These are phyloP conservation scores for Colletotrichum karsti DNA, from an alignment of 2,329 filamentous ascomycete genomes.

Conservation along the genomic window DNA sequence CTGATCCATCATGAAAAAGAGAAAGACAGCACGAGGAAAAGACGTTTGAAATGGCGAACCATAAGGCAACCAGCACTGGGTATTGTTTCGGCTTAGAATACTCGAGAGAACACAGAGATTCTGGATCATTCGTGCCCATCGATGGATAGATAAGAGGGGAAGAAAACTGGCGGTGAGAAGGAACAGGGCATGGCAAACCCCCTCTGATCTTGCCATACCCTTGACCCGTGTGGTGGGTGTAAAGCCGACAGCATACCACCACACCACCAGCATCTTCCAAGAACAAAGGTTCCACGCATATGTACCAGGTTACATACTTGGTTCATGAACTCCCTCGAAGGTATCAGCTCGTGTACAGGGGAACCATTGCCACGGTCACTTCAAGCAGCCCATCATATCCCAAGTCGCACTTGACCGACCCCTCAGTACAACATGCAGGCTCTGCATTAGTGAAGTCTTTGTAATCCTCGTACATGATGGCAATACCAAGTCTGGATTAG, in stretches of 20 bases:
- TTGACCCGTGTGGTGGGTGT: too few relatives aligned
- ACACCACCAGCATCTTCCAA: too few relatives aligned
- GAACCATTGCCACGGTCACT: not conserved
- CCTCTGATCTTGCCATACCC: too few relatives aligned
- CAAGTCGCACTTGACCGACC: not conserved
- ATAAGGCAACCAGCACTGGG: not conserved
- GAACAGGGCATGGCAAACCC: too few relatives aligned
- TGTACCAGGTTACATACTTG: too few relatives aligned
- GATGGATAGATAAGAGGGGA: not conserved
- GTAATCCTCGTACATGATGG: not conserved
- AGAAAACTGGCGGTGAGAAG: not conserved
- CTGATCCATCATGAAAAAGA: not conserved
- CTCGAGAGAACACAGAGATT: not conserved
- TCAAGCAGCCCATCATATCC: not conserved
- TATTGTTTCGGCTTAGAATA: too few relatives aligned
- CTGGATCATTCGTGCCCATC: not conserved
- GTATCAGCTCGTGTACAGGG: not conserved
- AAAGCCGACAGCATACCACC: too few relatives aligned
- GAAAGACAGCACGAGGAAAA: not conserved
- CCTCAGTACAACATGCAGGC: not conserved
- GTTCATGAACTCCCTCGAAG: too few relatives aligned
- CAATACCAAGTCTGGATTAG: not conserved
- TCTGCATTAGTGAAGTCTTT: not conserved
- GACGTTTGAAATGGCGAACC: not conserved
- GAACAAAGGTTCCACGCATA: too few relatives aligned